Evolutionary conservation across 2,329 filamentous ascomycete genomes (phyloP), one percentile per base, ranked within the genome.

Genomic region (Neodidymelliopsis sp.): DNA sequence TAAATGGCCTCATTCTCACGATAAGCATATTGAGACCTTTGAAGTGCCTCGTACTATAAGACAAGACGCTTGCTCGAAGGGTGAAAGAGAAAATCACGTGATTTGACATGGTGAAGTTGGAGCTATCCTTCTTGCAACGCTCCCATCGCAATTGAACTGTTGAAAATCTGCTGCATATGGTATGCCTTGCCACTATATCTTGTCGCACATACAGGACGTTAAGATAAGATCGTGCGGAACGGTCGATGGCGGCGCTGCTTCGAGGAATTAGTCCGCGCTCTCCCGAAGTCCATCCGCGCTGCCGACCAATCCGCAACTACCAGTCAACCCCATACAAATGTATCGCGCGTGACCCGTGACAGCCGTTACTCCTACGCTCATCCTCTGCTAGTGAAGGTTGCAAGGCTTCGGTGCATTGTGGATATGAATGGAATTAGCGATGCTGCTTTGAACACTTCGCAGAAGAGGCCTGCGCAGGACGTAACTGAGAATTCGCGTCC

Each of bases 391-490:
- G 38, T 38, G 20, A 34, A 38, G 27, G 22, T 31, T 24, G 28
- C 19, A 12, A 28, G 13, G 9, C 8, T 13, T 6, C 12, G 10
- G 2, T 18, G 3, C 9, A 22, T 16, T 4, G 44, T 50, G 40
- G 40, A 36, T 0, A 2, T 6, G n/a, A 20, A 25, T 13, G 12
- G n/a, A 3, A 16, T 15, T 7, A 25, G 13, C 15, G 36, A 31
- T 15, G 20, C 39, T 10, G 8, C 39, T 15, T 54, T 47, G 4
- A 50, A 56, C 12, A 52, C 48, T 4, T 53, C 50, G 6, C 53
- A 50, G 12, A 60, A 54, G 39, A 46, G 57, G n/a, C 49, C 52
- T 11, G 28, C 41, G 25, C 55, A 49, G 30, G 47, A 57, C 5
- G 25, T 22, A 13, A 36, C 51, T 23, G 51, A 51, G 20, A 43